Evolutionary conservation across 1,139 yeast genomes (phyloP).

Genomic region (Eremothecium cymbalariae): DNA sequence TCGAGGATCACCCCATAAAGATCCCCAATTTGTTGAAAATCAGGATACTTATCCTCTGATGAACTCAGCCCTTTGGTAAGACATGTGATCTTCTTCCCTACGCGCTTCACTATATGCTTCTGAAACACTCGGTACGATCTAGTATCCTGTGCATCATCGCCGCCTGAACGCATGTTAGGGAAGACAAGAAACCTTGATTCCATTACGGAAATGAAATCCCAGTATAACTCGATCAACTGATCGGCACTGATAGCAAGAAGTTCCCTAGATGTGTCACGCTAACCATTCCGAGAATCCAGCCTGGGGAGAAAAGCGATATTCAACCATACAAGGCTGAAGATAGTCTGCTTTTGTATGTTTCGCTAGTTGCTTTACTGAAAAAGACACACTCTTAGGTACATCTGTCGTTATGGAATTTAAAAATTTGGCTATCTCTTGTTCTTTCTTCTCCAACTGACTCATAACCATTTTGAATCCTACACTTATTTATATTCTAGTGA

Average conservation of each 20-base stretch:
- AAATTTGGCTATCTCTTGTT: conserved; percentile 6
- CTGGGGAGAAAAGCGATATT: not conserved
- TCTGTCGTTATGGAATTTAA: conserved; percentile 7
- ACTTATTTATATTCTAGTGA: too few species aligned
- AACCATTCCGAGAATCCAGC: conserved; percentile 26
- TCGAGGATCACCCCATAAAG: conserved; percentile 16
- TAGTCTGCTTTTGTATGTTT: conserved; percentile 11
- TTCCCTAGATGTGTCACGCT: conserved; percentile 26
- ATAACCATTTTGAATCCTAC: too few species aligned
- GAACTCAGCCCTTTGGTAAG: conserved; percentile 4
- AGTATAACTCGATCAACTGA: conserved; percentile 23
- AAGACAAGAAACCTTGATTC: conserved; percentile 23
- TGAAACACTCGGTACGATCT: conserved; percentile 15
- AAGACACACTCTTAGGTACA: conserved; percentile 16
- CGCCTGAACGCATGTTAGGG: not conserved
- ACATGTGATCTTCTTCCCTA: conserved; percentile 10
- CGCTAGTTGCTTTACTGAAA: conserved; percentile 18
- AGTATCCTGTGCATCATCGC: conserved; percentile 6
- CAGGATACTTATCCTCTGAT: conserved; percentile 4
- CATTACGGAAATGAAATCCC: conserved; percentile 27
- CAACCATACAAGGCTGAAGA: conserved; percentile 2
- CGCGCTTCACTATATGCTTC: conserved; percentile 16
- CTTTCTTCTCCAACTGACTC: conserved; percentile 6
- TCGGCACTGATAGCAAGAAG: conserved; percentile 3
- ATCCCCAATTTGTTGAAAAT: conserved; percentile 14